Base-by-base conservation (phyloP, 352 stramenopile species). In the Pythium utonaiense region DNA sequence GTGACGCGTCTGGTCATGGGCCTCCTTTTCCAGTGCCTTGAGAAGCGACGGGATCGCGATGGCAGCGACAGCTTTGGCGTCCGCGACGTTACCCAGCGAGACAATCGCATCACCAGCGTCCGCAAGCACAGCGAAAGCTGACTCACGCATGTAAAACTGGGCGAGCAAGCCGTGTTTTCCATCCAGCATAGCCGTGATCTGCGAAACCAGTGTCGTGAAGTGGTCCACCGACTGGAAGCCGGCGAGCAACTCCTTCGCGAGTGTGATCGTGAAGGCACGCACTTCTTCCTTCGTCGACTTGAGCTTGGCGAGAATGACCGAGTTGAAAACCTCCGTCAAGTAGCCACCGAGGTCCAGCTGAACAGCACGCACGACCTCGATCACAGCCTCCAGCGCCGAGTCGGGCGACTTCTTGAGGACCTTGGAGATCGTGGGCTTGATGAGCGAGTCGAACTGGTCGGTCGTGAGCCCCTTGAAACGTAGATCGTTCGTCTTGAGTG, bases 71-170 rank as follows among this genome's bases (percentile, higher is more conserved):
- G 67, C 57, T 56, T 80, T 67, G 34, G 75, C 68, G 5, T 84
- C 62, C 3, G 73, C 71, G 0, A 54, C 57, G 16, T 34, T 68
- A 3, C 57, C 55, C 2, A 78, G 42, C 27, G 64, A 44, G 4
- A 22, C 22, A 0, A 66, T 60, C 1, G 64, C 54, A n/a, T 88
- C 78, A 0, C 74, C 78, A 1, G 84, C 71, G n/a, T 89, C 66
- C 5, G 70, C 74, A 1, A 96, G 66, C 47, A 88, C 80, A n/a
- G 67, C 69, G 30, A 83, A 94, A 30, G 71, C 78, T 3, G 80
- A 80, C 53, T 93, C 81, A 34, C 86, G 83, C 69, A 90, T 82
- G 65, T 94, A 96, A 42, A 94, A 96, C 63, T 96, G 86, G n/a
- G 86, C 86, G 30, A 96, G 65, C 31, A 96, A 74, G 27, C 86